phyloP scores from a whole-genome alignment of 2,329 filamentous ascomycete genomes.

The Apiospora arundinis region DNA sequence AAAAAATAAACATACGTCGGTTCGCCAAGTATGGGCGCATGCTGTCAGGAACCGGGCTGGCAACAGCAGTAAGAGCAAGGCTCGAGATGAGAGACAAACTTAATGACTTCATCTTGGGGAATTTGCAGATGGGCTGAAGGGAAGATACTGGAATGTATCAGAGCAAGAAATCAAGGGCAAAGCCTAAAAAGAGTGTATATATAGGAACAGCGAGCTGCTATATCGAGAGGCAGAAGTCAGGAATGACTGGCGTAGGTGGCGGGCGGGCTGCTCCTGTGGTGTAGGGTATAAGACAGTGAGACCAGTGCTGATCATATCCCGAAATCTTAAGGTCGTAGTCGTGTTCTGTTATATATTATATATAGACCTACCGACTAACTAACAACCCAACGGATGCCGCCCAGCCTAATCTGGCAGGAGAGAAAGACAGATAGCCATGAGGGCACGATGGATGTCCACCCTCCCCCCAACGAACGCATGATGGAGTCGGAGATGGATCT shows the following conservation, averaged over 20 bases:
- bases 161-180: not conserved
- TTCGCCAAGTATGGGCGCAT: constrained; percentile 34
- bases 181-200: not conserved
- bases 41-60: constrained; percentile 32
- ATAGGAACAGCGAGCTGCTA: not conserved
- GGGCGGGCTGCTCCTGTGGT: not conserved
- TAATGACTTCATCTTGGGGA: constrained; percentile 37
- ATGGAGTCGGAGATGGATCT: constrained; percentile 18
- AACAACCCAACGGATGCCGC: not conserved
- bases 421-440: not conserved
- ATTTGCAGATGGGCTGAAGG: not conserved
- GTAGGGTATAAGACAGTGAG: constrained; percentile 12
- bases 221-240: not conserved
- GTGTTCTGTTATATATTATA: constrained; percentile 4
- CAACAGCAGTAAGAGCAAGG: constrained; percentile 33
- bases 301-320: constrained; percentile 11
- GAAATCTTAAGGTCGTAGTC: not conserved
- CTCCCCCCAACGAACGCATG: constrained; percentile 9
- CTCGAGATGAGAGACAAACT: constrained; percentile 35
- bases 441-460: not conserved
- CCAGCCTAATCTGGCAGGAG: constrained; percentile 4
- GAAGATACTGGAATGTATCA: not conserved
- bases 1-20: constrained; percentile 45
- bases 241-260: not conserved
- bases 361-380: not conserved